A percentile compares a stretch with the other conserved stretches of the same genome.
These are phyloP conservation scores for Cephalotrichum gorgonifer DNA, from an alignment of 2,329 filamentous ascomycete genomes.

Conservation along the genomic window DNA sequence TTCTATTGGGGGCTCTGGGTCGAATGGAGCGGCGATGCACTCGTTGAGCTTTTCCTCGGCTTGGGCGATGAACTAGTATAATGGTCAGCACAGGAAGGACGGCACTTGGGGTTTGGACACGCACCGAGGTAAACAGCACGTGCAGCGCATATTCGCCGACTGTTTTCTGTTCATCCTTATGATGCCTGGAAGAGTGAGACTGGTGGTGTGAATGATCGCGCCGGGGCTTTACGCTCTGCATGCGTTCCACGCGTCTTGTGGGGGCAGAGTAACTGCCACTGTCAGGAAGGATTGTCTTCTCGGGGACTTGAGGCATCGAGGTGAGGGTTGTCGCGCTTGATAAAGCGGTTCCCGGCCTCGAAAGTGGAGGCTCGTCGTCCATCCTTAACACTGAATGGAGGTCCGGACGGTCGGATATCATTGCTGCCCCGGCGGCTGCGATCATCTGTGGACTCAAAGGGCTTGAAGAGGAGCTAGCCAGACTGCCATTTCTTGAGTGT, in stretches of 20 bases:
- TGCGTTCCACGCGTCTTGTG: conserved; percentile 46
- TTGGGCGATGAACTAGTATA: conserved; percentile 69
- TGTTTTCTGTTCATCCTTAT: conserved; percentile 72
- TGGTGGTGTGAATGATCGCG: conserved; percentile 66
- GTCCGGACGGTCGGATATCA: conserved; percentile 35
- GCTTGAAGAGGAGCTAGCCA: conserved; percentile 67
- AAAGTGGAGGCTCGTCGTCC: conserved; percentile 34
- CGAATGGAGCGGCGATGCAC: conserved; percentile 69
- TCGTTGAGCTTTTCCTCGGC: conserved; percentile 94
- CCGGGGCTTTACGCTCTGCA: conserved; percentile 53
- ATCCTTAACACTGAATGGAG: conserved; percentile 2
- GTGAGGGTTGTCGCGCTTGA: conserved; percentile 14
- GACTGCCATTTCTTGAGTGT: conserved; percentile 83
- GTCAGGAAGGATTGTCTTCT: conserved; percentile 38
- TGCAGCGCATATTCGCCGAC: conserved; percentile 97
- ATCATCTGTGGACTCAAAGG: conserved; percentile 84
- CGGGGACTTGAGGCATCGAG: conserved; percentile 19
- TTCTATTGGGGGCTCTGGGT: conserved; percentile 77
- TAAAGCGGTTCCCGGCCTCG: conserved; percentile 23
- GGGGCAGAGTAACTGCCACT: conserved; percentile 28
- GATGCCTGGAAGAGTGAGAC: conserved; percentile 63
- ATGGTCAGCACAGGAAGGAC: background rate
- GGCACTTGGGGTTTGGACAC: conserved; percentile 16
- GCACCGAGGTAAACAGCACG: conserved; percentile 84
- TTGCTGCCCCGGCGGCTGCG: conserved; percentile 51